Evolutionary conservation across 768 basidiomycete species (phyloP), one percentile per base, ranked within the genome.

Genomic region (Agaricus subrufescens): DNA sequence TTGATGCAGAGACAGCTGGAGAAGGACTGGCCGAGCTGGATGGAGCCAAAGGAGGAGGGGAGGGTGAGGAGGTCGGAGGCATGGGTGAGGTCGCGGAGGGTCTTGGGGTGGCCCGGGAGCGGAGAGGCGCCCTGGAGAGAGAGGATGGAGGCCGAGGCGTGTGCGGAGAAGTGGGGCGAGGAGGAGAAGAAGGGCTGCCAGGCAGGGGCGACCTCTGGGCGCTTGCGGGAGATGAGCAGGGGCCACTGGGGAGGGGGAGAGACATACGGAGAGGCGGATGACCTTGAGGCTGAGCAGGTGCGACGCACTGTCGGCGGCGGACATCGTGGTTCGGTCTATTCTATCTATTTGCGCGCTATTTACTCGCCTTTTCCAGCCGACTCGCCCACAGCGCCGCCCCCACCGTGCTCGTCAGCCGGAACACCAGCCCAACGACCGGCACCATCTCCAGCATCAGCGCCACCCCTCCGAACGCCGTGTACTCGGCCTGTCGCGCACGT

Each of bases 181-280:
- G 83, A 89, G 7, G 90, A 91, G 68, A 90, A 93, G 68, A 91
- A 94, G 12, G 91, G 91, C 61, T 91, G 84, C 89, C 91, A 92
- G 69, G 86, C 80, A 60, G 77, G 81, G 2, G 87, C 84, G 48
- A 93, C 69, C 50, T 85, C 78, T 19, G 91, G 91, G 61, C 89
- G 80, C 89, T 91, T 65, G 47, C 62, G 54, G 56, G 29, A 46
- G 30, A 56, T 49, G 45, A 56, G 57, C 30, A 34, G 34, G 34
- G 7, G 34, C 1, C 11, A 31, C 11, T 34, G 34, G 2, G 31
- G 34, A 34, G 34, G 34, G 56, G 58, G 49, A 58, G 48, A 29
- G 61, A 54, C 46, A 54, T 72, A 93, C 91, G 67, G 90, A 92
- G 57, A 91, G 81, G 52, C 91, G 82, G 87, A 93, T 93, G 56